Conservation (phyloP, 177 flowering plant genomes). For the Telopea speciosissima region DNA sequence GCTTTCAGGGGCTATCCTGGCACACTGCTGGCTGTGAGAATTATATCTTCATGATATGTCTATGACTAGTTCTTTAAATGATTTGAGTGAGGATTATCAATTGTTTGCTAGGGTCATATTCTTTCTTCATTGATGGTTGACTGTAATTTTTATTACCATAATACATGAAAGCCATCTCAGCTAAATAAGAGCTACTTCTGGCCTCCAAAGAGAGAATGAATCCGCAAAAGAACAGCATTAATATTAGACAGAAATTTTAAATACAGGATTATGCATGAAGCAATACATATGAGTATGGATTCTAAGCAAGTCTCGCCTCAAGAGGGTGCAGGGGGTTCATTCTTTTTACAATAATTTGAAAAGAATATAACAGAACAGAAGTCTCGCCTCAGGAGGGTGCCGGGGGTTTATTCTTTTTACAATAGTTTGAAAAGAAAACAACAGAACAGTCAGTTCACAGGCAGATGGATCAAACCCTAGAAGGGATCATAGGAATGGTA, state of each 20-base stretch:
- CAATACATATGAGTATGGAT: constrained; percentile 10
- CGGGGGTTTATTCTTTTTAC: constrained; percentile 22
- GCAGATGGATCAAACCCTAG: constrained; percentile 54
- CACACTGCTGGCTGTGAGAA: too few relatives aligned
- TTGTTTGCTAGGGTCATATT: neutral
- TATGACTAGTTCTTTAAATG: neutral
- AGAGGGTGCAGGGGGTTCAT: constrained; percentile 14
- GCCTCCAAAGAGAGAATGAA: neutral
- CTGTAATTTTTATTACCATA: too few relatives aligned
- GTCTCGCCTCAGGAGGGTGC: too few relatives aligned
- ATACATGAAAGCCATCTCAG: neutral
- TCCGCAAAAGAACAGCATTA: neutral
- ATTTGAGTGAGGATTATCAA: neutral
- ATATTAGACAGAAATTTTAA: constrained; percentile 8
- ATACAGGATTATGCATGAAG: constrained; percentile 14
- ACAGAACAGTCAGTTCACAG: constrained; percentile 16
- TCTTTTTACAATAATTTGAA: constrained; percentile 17
- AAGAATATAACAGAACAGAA: constrained; percentile 10
- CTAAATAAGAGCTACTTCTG: neutral
- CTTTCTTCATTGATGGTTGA: neutral
- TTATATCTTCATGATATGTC: neutral
- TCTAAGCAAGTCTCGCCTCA: constrained; percentile 9
- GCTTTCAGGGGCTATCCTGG: too few relatives aligned
- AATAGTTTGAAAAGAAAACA: constrained; percentile 11
- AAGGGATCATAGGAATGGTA: constrained; percentile 67